Base-by-base conservation (phyloP, 768 basidiomycete genomes). In the Pleurotus sapidus region DNA sequence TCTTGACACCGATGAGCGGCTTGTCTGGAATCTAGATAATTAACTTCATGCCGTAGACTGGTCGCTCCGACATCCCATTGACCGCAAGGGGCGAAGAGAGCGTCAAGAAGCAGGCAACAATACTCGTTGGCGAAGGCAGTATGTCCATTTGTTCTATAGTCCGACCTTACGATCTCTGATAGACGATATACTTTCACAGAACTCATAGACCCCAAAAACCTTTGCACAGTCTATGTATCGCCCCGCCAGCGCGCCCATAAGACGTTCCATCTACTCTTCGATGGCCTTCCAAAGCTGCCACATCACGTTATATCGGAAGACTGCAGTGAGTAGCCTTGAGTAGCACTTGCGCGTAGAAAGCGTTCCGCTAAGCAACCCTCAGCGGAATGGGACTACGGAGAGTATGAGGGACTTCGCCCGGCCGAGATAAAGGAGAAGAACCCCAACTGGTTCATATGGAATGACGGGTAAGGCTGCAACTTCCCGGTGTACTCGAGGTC, bases 361-460 rank as follows among this genome's bases (percentile, higher is more conserved):
- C 11, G 11, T 34, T 4, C 9, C 30, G 11, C 30, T 34, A 34
- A 34, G 30, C 9, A 34, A 34, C 9, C 30, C 30, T 34, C 4
- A 54, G 51, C 37, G 37, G 93, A 95, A 68, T 95, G 93, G 93
- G 90, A 96, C 65, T 96, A 96, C 67, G 86, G 95, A 8, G 84
- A 91, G 6, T 97, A 91, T 65, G 95, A 96, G 68, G 95, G 94
- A 4, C 81, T 95, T 42, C 68, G 80, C 24, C 76, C 86, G n/a
- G 73, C 83, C n/a, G 91, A 96, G 63, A 96, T 96, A 63, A 74
- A 84, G 59, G 77, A 77, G 49, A 78, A 73, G 56, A 80, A 78
- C 40, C 72, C 77, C 9, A 64, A 74, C 3, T 98, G 93, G 93
- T 64, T 68, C n/a, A 94, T 95, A 64, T 96, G 93, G 92, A 79